Evolutionary conservation across 805 yeast species (phyloP).

Genomic region (Zygosaccharomyces kombuchaensis): DNA sequence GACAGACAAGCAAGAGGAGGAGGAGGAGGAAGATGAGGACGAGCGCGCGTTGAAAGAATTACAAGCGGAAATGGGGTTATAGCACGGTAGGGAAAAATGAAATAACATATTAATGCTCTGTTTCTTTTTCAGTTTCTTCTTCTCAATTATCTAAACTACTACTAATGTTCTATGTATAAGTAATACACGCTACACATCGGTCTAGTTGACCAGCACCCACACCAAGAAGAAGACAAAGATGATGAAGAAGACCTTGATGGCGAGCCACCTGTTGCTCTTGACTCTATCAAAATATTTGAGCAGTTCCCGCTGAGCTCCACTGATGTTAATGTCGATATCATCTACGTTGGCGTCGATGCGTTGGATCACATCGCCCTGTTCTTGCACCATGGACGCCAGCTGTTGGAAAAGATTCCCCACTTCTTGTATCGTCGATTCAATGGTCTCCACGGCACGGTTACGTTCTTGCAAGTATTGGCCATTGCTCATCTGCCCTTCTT

Average conservation of each 20-base stretch:
- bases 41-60: slow-evolving; percentile 74
- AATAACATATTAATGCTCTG: not conserved
- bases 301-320: slow-evolving; percentile 92
- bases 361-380: slow-evolving; percentile 94
- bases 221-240: slow-evolving; percentile 68
- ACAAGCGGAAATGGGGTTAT: slow-evolving; percentile 85
- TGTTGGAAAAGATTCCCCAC: slow-evolving; percentile 93
- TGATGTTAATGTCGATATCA: slow-evolving; percentile 81
- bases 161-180: slow-evolving; percentile 9
- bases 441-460: slow-evolving; percentile 88
- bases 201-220: slow-evolving; percentile 72
- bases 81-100: slow-evolving; percentile 14
- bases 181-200: slow-evolving; percentile 4
- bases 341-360: slow-evolving; percentile 93
- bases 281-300: slow-evolving; percentile 84
- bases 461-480: slow-evolving; percentile 74
- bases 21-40: slow-evolving; percentile 70
- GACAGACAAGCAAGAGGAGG: slow-evolving; percentile 34
- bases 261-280: slow-evolving; percentile 88
- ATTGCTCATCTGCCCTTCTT: slow-evolving; percentile 63
- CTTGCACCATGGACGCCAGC: slow-evolving; percentile 94
- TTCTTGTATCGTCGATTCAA: slow-evolving; percentile 94
- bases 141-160: not conserved
- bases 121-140: slow-evolving; percentile 5
- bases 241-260: slow-evolving; percentile 83